Conservation (phyloP, 257 asterid genomes). For the Nyctanthes arbortristis region DNA sequence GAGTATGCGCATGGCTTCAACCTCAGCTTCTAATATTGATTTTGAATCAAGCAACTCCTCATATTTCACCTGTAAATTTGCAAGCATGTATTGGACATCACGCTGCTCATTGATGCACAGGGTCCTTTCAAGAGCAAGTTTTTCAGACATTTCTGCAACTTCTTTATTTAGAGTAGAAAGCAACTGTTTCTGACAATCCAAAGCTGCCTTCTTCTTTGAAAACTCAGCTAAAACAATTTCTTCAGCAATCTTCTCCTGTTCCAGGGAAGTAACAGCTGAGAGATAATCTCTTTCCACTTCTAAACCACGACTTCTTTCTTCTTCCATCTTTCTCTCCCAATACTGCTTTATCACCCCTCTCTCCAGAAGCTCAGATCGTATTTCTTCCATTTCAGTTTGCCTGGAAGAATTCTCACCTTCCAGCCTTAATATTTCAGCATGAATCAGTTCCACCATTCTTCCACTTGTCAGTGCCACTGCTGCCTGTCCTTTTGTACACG, state of each 20-base stretch:
- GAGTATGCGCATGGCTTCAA: constrained; percentile 77
- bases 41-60: constrained; percentile 65
- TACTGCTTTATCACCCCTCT: constrained; percentile 63
- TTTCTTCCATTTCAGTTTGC: constrained; percentile 56
- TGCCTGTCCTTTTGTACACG: constrained; percentile 90
- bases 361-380: constrained; percentile 60
- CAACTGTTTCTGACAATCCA: constrained; percentile 84
- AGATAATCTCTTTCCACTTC: constrained; percentile 53
- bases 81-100: constrained; percentile 25
- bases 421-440: constrained; percentile 55
- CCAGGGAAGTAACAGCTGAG: constrained; percentile 45
- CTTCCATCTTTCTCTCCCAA: constrained; percentile 71
- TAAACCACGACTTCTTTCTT: constrained; percentile 55
- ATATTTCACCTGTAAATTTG: constrained; percentile 46
- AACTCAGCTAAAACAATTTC: constrained; percentile 51
- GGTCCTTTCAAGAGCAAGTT: constrained; percentile 47
- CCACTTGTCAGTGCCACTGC: constrained; percentile 85
- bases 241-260: constrained; percentile 49
- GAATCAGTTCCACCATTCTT: constrained; percentile 50
- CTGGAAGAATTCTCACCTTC: constrained; percentile 55
- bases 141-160: constrained; percentile 63
- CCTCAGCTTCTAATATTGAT: constrained; percentile 78
- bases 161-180: constrained; percentile 66
- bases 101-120: constrained; percentile 40
- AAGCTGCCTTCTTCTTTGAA: constrained; percentile 70